Percentiles rank a stretch among this genome's conserved stretches.
Conservation (phyloP, 2,329 filamentous ascomycete genomes). For the Nemania sp. region DNA sequence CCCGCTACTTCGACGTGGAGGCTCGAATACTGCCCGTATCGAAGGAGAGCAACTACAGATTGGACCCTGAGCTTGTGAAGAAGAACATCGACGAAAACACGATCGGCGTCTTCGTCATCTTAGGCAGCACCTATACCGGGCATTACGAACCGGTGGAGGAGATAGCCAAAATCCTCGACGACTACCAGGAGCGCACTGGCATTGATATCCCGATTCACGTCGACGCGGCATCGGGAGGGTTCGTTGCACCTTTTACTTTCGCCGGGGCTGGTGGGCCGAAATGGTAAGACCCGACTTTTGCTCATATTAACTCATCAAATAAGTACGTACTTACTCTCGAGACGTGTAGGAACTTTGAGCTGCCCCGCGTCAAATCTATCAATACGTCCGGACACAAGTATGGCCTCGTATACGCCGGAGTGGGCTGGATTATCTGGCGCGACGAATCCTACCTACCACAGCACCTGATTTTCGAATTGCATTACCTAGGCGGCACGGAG, state of each 20-base stretch:
- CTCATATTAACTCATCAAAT: neutral
- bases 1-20: slow-evolving; percentile 75
- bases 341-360: slow-evolving; percentile 57
- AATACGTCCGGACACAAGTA: slow-evolving; percentile 66
- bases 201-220: slow-evolving; percentile 71
- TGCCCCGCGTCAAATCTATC: slow-evolving; percentile 67
- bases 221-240: slow-evolving; percentile 64
- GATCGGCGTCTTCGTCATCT: slow-evolving; percentile 74
- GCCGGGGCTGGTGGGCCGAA: slow-evolving; percentile 59
- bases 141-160: slow-evolving; percentile 75
- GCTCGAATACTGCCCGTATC: slow-evolving; percentile 66
- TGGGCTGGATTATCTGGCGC: slow-evolving; percentile 74
- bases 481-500: slow-evolving; percentile 73
- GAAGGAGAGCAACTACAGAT: slow-evolving; percentile 61
- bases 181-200: slow-evolving; percentile 64
- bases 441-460: slow-evolving; percentile 68
- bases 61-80: slow-evolving; percentile 67
- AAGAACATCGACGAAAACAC: slow-evolving; percentile 76
- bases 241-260: slow-evolving; percentile 65
- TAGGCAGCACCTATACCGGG: slow-evolving; percentile 74
- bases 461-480: slow-evolving; percentile 71
- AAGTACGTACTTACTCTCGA: too few species aligned
- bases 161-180: slow-evolving; percentile 67
- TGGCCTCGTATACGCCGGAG: slow-evolving; percentile 64
- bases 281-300: slow-evolving; percentile 49